A percentile compares a stretch with the other conserved stretches of the same genome.
These are phyloP conservation scores for Peronospora destructor DNA, from an alignment of 352 stramenopile genomes.

Conservation along the genomic window DNA sequence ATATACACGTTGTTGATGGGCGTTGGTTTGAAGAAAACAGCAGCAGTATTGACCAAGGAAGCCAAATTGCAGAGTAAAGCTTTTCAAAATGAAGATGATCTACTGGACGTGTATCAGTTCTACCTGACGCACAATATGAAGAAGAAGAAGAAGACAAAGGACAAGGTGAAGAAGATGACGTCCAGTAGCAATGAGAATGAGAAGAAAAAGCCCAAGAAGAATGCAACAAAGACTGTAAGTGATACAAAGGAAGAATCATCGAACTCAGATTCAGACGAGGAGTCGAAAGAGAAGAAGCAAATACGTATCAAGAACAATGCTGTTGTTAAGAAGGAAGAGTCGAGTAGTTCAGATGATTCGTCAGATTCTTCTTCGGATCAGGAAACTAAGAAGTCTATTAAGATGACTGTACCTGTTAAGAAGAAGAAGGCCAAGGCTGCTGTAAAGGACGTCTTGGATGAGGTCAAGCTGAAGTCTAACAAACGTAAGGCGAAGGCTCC, in stretches of 20 bases:
- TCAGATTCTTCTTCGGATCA: constrained; percentile 48
- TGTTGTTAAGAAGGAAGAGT: constrained; percentile 11
- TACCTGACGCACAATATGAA: constrained; percentile 49
- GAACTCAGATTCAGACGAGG: neutral
- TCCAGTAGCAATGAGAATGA: constrained; percentile 18
- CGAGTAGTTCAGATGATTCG: constrained; percentile 38
- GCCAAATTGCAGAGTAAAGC: constrained; percentile 58
- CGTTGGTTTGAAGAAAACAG: constrained; percentile 68
- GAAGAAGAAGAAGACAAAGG: constrained; percentile 21
- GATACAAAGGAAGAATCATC: constrained; percentile 23
- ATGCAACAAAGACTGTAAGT: constrained; percentile 5
- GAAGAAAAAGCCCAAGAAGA: constrained; percentile 16
- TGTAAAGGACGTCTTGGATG: constrained; percentile 17
- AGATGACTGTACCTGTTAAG: constrained; percentile 16
- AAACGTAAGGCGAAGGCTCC: constrained; percentile 52
- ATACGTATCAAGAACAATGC: constrained; percentile 19
- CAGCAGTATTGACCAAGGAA: constrained; percentile 60
- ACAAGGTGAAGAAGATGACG: neutral
- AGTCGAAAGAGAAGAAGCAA: constrained; percentile 23
- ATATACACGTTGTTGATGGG: constrained; percentile 58
- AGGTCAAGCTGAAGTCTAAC: constrained; percentile 34
- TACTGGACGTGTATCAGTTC: constrained; percentile 68
- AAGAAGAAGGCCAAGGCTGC: constrained; percentile 9
- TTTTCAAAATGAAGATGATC: constrained; percentile 55
- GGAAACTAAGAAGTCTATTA: constrained; percentile 18